These are phyloP conservation scores for Phytophthora agathidicida DNA, from an alignment of 352 stramenopile genomes.

Conservation along the genomic window DNA sequence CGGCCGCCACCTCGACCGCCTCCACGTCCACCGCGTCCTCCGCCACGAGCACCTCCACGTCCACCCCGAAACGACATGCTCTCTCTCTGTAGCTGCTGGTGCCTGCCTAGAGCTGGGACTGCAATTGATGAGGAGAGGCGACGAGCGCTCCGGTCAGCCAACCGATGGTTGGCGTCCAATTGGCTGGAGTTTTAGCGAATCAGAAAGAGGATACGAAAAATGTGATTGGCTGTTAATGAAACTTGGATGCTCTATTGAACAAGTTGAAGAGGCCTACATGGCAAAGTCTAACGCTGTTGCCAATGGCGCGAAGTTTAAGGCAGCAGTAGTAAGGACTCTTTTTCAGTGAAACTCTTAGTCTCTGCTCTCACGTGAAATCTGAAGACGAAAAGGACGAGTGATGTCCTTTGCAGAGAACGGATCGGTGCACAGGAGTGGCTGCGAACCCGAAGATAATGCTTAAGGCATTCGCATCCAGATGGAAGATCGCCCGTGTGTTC, in stretches of 20 bases:
- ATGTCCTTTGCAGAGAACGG: neutral
- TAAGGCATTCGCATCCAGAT: neutral
- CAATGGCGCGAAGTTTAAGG: no score
- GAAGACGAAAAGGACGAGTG: no score
- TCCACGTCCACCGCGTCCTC: slow-evolving; percentile 53
- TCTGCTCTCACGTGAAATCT: no score
- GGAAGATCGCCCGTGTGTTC: no score
- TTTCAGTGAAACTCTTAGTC: no score
- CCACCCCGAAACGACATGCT: slow-evolving; percentile 68
- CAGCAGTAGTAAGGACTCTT: no score
- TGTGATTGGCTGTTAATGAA: slow-evolving; percentile 11
- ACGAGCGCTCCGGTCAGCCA: slow-evolving; percentile 29
- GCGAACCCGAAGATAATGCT: neutral
- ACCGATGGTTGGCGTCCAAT: slow-evolving; percentile 35
- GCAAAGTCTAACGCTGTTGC: no score
- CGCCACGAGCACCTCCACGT: slow-evolving; percentile 52
- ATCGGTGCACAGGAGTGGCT: neutral
- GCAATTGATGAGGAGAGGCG: slow-evolving; percentile 17
- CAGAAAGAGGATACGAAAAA: neutral
- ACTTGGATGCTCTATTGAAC: neutral
- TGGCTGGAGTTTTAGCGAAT: slow-evolving; percentile 20
- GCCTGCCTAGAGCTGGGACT: slow-evolving; percentile 5
- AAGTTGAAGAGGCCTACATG: no score
- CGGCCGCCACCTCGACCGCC: slow-evolving; percentile 54
- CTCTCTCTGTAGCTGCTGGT: slow-evolving; percentile 6